These are phyloP conservation scores for Amanita pallidorosea DNA, from an alignment of 768 basidiomycete species.

Conservation along the genomic window DNA sequence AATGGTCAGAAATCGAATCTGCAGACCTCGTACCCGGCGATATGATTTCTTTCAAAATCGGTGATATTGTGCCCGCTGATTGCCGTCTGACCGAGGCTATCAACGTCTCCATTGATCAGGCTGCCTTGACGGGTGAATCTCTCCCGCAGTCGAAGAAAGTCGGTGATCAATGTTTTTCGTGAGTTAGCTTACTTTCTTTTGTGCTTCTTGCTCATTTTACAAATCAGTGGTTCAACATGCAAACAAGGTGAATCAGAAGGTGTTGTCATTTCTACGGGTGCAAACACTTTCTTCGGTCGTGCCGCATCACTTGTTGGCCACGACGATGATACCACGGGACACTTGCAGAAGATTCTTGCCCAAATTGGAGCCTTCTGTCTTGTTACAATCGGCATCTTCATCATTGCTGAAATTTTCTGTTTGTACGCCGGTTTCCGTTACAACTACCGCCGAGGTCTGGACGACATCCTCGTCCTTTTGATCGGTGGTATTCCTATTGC, in stretches of 20 bases:
- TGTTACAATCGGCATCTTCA: conserved; percentile 92
- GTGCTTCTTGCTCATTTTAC: conserved; percentile 5
- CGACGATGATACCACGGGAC: conserved; percentile 96
- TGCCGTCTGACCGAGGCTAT: conserved; percentile 94
- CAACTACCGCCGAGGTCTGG: conserved; percentile 85
- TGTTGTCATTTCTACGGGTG: conserved; percentile 95
- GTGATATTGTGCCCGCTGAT: conserved; percentile 96
- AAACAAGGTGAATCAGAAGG: conserved; percentile 99
- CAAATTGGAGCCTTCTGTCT: conserved; percentile 98
- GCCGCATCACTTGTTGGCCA: conserved; percentile 95
- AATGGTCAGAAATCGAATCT: conserved; percentile 88
- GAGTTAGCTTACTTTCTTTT: conserved; percentile 23
- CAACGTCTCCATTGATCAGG: conserved; percentile 98
- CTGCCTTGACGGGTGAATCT: conserved; percentile 95
- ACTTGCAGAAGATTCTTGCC: conserved; percentile 97
- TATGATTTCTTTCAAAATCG: conserved; percentile 97
- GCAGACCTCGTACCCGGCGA: conserved; percentile 88
- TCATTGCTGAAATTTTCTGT: conserved; percentile 87
- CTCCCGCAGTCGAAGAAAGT: conserved; percentile 87
- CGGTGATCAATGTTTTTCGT: conserved; percentile 98
- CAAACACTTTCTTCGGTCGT: conserved; percentile 98
- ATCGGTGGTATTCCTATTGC: conserved; percentile 99
- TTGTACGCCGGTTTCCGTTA: conserved; percentile 91
- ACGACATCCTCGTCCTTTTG: conserved; percentile 96
- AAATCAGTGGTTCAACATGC: conserved; percentile 84